Percentiles rank a stretch among this genome's conserved stretches.
Evolutionary conservation across 2,329 filamentous ascomycete genomes (phyloP).

Genomic region (Aspergillus pseudoterreus): DNA sequence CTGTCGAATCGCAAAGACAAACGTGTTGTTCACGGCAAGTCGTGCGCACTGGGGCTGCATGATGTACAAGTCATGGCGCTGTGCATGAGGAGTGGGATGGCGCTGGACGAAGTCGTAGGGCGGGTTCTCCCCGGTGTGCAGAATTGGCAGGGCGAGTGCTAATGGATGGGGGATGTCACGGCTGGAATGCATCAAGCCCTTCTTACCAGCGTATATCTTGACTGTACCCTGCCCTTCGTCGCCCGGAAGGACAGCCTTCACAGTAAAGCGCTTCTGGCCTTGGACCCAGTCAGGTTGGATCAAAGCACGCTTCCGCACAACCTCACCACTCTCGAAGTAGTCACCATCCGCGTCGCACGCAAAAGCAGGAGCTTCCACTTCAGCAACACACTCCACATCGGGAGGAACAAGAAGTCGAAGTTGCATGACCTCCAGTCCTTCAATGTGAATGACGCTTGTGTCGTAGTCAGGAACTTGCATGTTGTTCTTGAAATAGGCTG

Average conservation of each 20-base stretch:
- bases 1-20: conserved; percentile 93
- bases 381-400: conserved; percentile 87
- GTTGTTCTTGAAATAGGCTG: conserved; percentile 79
- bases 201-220: conserved; percentile 89
- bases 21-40: conserved; percentile 91
- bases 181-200: conserved; percentile 95
- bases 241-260: conserved; percentile 87
- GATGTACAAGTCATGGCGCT: conserved; percentile 94
- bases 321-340: conserved; percentile 85
- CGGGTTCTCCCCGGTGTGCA: conserved; percentile 88
- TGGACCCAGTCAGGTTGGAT: conserved; percentile 88
- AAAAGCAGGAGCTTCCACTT: conserved; percentile 81
- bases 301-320: conserved; percentile 78
- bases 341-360: conserved; percentile 84
- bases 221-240: conserved; percentile 86
- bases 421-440: conserved; percentile 91
- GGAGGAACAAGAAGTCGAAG: conserved; percentile 81
- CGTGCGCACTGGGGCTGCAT: conserved; percentile 90
- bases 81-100: conserved; percentile 96
- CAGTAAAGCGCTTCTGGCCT: conserved; percentile 83
- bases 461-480: conserved; percentile 85
- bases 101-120: conserved; percentile 88
- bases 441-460: conserved; percentile 77
- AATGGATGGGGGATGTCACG: conserved; percentile 93
- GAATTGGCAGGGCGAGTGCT: conserved; percentile 82